phyloP scores from a whole-genome alignment of 1,139 yeast genomes.

The Pichia sp. region DNA sequence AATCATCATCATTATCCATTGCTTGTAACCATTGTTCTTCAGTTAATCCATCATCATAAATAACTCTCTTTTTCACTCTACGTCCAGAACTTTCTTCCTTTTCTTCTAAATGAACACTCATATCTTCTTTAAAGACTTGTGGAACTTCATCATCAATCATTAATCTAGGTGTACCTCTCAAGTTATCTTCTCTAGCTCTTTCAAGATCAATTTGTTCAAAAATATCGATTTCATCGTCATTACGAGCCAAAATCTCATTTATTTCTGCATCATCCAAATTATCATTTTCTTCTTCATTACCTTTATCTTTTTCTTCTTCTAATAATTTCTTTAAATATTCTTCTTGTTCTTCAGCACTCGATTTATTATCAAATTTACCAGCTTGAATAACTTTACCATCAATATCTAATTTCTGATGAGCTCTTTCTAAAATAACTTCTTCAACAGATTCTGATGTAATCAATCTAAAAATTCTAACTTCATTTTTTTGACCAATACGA shows the following conservation, averaged over 20 bases:
- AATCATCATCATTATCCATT: slow-evolving; percentile 56
- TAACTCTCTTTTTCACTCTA: slow-evolving; percentile 56
- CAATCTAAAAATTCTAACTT: slow-evolving; percentile 71
- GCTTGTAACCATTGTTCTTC: slow-evolving; percentile 80
- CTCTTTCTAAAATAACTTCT: slow-evolving; percentile 75
- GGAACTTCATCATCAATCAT: slow-evolving; percentile 62
- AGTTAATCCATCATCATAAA: slow-evolving; percentile 62
- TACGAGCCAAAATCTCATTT: slow-evolving; percentile 66
- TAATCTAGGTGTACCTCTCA: slow-evolving; percentile 37
- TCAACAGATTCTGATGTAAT: slow-evolving; percentile 80
- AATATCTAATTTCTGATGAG: slow-evolving; percentile 74
- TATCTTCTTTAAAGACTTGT: slow-evolving; percentile 59
- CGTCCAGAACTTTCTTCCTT: slow-evolving; percentile 46
- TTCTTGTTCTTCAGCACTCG: slow-evolving; percentile 78
- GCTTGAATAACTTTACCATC: slow-evolving; percentile 89
- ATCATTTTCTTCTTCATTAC: slow-evolving; percentile 43
- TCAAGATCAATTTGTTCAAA: slow-evolving; percentile 56
- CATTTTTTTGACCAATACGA: slow-evolving; percentile 85
- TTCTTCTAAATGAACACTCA: slow-evolving; percentile 47
- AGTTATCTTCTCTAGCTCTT: slow-evolving; percentile 34
- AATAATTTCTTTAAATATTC: slow-evolving; percentile 62
- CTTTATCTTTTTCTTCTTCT: slow-evolving; percentile 64
- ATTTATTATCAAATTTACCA: slow-evolving; percentile 78
- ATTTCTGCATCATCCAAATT: slow-evolving; percentile 67
- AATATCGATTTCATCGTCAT: slow-evolving; percentile 47